Evolutionary conservation across 78 protist species (phyloP), one percentile per base, ranked within the genome.

Genomic region (Dictyostelium purpureum): DNA sequence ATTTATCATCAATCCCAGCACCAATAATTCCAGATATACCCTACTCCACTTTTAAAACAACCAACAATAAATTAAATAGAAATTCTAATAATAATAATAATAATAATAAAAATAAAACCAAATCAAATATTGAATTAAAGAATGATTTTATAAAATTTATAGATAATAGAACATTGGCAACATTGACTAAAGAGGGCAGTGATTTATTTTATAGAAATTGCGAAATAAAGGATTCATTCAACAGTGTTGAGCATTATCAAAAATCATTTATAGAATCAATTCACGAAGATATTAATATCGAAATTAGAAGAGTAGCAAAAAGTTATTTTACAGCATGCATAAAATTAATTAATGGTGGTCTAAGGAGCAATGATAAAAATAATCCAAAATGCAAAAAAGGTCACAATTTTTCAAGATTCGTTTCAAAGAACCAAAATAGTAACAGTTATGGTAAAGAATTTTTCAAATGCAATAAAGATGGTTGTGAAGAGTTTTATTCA

Each of bases 231-330:
- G 33, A 73, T 38, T 19, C 6, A 12, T 89, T 89, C 40, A 18
- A 74, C 0, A 21, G 4, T 7, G 4, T 38, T 4, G 57, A 37
- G 6, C 43, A 79, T 26, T 89, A 89, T 52, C 16, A 33, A 40
- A 21, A 31, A 6, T 42, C 28, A 21, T 89, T 45, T 45, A 26
- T 38, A 10, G 47, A 38, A 11, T 79, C 88, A 40, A 73, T 89
- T 9, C 26, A 63, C 40, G 94, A 89, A 28, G 94, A 89, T 51
- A 18, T 89, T 1, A 89, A 89, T 51, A 73, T 89, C 11, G 61
- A 57, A 43, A 35, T 89, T 28, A 28, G 78, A 18, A 76, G 69
- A 45, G 10, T 79, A 0, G 69, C 94, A 21, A 61, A 67, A 24
- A 47, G 70, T 19, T 74, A 49, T 18, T 77, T 54, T 76, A 37